A percentile compares a stretch with the other conserved stretches of the same genome.
Evolutionary conservation across 768 basidiomycete genomes (phyloP).

Genomic region (Amanita muscaria): DNA sequence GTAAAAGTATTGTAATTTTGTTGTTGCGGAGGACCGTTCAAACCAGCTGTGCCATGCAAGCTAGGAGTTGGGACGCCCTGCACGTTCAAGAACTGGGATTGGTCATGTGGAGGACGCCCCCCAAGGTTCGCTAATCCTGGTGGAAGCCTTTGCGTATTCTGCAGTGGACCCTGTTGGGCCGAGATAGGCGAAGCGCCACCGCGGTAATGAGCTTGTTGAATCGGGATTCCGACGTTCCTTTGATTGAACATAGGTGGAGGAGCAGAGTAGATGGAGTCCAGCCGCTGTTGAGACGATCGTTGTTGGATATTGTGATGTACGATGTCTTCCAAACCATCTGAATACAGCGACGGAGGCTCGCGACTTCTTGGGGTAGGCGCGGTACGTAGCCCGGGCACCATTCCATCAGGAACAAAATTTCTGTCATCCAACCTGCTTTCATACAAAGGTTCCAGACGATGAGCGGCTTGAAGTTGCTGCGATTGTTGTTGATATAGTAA

Average conservation of each 20-base stretch:
- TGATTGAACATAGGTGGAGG: constrained; percentile 45
- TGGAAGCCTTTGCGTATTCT: constrained; percentile 54
- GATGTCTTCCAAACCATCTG: constrained; percentile 54
- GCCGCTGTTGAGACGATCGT: constrained; percentile 40
- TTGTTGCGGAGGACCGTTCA: constrained; percentile 35
- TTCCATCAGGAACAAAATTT: constrained; percentile 73
- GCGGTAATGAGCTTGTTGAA: constrained; percentile 59
- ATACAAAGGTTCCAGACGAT: constrained; percentile 60
- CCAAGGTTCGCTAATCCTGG: constrained; percentile 79
- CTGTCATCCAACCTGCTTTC: constrained; percentile 70
- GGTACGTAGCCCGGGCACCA: constrained; percentile 77
- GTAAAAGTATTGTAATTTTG: constrained; percentile 46
- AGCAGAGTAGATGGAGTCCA: constrained; percentile 50
- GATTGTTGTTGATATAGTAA: constrained; percentile 36
- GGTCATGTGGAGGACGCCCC: constrained; percentile 73
- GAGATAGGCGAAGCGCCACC: constrained; percentile 60
- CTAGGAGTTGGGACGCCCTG: constrained; percentile 34
- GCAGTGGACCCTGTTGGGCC: constrained; percentile 35
- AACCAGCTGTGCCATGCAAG: constrained; percentile 38
- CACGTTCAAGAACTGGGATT: constrained; percentile 53
- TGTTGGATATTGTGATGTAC: constrained; percentile 57
- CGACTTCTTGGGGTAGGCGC: constrained; percentile 53
- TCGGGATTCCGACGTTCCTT: constrained; percentile 42
- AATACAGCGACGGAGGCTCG: constrained; percentile 42
- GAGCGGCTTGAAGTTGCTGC: constrained; percentile 32